Evolutionary conservation across 305 asterid species (phyloP).

Genomic region (Fraxinus albicans): DNA sequence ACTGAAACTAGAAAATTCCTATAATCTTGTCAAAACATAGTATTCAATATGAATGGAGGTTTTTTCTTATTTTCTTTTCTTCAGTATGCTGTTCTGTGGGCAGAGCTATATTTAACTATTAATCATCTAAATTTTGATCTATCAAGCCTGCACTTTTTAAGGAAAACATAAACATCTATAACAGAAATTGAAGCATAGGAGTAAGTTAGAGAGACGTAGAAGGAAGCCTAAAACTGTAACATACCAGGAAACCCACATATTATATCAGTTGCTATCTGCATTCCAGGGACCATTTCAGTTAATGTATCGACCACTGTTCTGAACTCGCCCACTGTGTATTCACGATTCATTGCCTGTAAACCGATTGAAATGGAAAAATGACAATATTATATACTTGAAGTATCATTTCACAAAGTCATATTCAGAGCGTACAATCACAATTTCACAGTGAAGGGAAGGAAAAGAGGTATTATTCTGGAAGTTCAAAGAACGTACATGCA

Average conservation of each 20-base stretch:
- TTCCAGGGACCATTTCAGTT: conserved; percentile 85
- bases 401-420: neutral
- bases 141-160: conserved; percentile 4
- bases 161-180: neutral
- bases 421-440: conserved; percentile 8
- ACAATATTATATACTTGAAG: neutral
- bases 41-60: neutral
- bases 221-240: conserved; percentile 22
- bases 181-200: conserved; percentile 2
- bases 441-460: conserved; percentile 3
- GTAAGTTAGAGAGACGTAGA: neutral
- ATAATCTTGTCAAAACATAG: conserved; percentile 2
- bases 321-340: conserved; percentile 78
- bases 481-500: neutral
- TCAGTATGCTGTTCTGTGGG: neutral
- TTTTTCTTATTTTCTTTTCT: neutral
- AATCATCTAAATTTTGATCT: conserved; percentile 7
- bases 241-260: conserved; percentile 95
- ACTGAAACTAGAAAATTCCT: conserved; percentile 5
- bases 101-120: neutral
- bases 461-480: neutral
- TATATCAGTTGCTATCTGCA: conserved; percentile 95
- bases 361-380: conserved; percentile 8
- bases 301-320: conserved; percentile 74
- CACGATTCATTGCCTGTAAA: conserved; percentile 86